Conservation (phyloP, 352 stramenopile genomes). For the Phytophthora quininea region DNA sequence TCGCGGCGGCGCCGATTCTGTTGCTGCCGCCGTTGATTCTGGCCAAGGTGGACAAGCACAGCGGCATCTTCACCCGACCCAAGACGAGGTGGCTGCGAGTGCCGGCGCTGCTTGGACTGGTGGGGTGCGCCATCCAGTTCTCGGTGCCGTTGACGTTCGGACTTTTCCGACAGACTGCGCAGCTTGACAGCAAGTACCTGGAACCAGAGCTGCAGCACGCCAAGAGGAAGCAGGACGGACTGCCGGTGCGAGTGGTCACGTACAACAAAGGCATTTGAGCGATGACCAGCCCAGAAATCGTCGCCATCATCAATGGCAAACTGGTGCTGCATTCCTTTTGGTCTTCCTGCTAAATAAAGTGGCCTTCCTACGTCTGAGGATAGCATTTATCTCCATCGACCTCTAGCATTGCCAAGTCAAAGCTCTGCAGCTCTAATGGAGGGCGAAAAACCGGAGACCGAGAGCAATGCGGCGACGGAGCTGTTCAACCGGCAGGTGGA, state of each 20-base stretch:
- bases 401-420: too few species aligned
- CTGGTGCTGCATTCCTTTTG: background rate
- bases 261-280: constrained; percentile 84
- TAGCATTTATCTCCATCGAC: too few species aligned
- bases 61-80: constrained; percentile 33
- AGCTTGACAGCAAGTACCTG: constrained; percentile 64
- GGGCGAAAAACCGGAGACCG: constrained; percentile 11
- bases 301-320: background rate
- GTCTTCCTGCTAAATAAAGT: constrained; percentile 9
- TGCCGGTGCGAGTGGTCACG: constrained; percentile 65
- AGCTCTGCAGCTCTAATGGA: constrained; percentile 15
- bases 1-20: constrained; percentile 82
- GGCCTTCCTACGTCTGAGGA: too few species aligned
- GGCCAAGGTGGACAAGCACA: constrained; percentile 53
- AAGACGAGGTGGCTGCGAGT: constrained; percentile 59
- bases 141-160: constrained; percentile 87
- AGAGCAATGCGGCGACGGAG: constrained; percentile 41
- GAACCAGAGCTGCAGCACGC: constrained; percentile 62
- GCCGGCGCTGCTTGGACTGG: constrained; percentile 68
- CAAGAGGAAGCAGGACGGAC: constrained; percentile 47
- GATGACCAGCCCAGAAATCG: background rate
- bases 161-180: constrained; percentile 83
- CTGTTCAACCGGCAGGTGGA: constrained; percentile 78
- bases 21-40: constrained; percentile 74
- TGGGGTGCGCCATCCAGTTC: constrained; percentile 83